Conservation (phyloP, 192 early-diverging fungal genomes). For the Coemansia reversa region DNA sequence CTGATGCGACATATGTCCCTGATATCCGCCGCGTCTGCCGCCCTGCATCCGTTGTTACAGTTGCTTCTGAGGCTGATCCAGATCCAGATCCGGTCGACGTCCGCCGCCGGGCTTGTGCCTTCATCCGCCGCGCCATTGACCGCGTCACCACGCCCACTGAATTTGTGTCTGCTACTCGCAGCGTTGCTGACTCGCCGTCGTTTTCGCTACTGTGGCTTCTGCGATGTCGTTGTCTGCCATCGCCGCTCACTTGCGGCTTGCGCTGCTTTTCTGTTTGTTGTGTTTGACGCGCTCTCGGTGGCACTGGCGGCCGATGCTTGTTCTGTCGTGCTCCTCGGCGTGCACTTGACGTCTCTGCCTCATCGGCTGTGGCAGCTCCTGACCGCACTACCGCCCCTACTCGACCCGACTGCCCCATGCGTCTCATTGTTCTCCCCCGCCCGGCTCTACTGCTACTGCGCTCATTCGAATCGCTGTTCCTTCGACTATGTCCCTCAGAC, state of each 20-base stretch:
- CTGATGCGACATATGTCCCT: not conserved
- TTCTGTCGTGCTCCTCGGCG: not conserved
- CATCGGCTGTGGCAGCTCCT: not conserved
- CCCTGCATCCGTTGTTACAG: constrained; percentile 3
- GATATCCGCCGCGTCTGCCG: not conserved
- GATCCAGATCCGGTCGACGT: not conserved
- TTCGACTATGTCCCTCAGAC: not conserved
- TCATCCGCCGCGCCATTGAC: constrained; percentile 47
- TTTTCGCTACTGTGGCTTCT: not conserved
- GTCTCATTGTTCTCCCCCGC: constrained; percentile 8
- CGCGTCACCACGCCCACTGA: constrained; percentile 37
- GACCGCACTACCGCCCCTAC: not conserved
- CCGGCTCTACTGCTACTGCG: constrained; percentile 4
- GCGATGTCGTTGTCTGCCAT: not conserved
- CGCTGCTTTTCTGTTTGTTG: not conserved
- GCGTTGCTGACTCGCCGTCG: constrained; percentile 26
- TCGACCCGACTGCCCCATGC: not conserved
- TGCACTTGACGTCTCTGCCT: not conserved
- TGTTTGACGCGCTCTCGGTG: not conserved
- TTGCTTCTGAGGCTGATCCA: not conserved
- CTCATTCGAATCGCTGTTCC: not conserved
- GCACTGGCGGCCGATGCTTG: constrained; percentile 2
- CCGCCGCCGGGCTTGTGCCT: constrained; percentile 11
- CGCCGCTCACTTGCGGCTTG: not conserved
- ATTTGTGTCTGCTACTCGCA: constrained; percentile 6